These are phyloP conservation scores for Acmispon strigosus DNA, from an alignment of 306 rosid species.

Conservation along the genomic window DNA sequence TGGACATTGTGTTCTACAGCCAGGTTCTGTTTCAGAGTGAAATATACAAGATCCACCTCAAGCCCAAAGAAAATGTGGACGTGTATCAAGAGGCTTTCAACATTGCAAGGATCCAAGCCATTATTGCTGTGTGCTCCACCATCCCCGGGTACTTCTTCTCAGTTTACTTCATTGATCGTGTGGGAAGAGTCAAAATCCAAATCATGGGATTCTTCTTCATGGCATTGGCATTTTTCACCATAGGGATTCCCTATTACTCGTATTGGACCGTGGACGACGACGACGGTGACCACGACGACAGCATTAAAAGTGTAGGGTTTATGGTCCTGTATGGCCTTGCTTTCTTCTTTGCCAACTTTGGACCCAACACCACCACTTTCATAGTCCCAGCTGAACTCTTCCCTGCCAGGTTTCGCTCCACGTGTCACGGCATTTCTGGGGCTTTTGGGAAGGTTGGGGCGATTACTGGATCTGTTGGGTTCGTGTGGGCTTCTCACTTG, in stretches of 20 bases:
- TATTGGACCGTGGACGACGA: conserved; percentile 27
- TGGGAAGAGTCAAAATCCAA: conserved; percentile 65
- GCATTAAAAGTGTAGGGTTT: conserved; percentile 9
- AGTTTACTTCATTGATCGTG: conserved; percentile 55
- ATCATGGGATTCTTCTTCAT: conserved; percentile 55
- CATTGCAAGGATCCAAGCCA: conserved; percentile 51
- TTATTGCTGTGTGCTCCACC: conserved; percentile 47
- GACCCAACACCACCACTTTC: conserved; percentile 90
- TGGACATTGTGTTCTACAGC: conserved; percentile 72
- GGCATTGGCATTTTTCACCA: conserved; percentile 40
- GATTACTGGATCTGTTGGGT: conserved; percentile 60
- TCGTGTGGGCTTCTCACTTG: conserved; percentile 43
- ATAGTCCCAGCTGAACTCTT: conserved; percentile 75
- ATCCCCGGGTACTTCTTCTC: conserved; percentile 79
- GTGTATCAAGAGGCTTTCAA: conserved; percentile 33
- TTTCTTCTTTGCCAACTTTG: conserved; percentile 76
- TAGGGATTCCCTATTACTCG: conserved; percentile 50
- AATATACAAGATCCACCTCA: conserved; percentile 25
- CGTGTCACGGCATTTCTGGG: conserved; percentile 80
- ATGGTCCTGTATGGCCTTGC: conserved; percentile 57
- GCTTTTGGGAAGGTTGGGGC: conserved; percentile 70
- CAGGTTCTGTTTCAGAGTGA: conserved; percentile 62
- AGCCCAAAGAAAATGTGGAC: rapidly evolving
- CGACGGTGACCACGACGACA: rapidly evolving
- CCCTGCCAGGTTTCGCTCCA: conserved; percentile 70